A percentile compares a stretch with the other conserved stretches of the same genome.
phyloP scores from a whole-genome alignment of 2,329 filamentous ascomycete species.

The Ceratocystiopsis minuta region DNA sequence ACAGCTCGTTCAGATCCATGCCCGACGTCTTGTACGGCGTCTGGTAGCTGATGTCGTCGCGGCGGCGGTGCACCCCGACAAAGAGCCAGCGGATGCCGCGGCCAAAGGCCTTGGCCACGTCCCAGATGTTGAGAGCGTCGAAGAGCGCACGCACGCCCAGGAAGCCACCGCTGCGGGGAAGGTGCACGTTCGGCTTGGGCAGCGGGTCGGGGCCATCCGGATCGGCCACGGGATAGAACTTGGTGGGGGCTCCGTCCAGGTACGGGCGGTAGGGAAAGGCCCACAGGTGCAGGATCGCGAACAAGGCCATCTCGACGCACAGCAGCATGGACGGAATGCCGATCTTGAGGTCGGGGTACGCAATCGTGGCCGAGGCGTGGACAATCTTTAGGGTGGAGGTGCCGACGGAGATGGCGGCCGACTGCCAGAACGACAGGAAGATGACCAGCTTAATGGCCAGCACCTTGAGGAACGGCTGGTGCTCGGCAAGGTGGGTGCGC shows the following conservation, averaged over 20 bases:
- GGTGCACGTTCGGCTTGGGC: slow-evolving; percentile 24
- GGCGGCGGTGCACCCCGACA: slow-evolving; percentile 47
- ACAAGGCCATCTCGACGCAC: slow-evolving; percentile 72
- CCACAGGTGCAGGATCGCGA: slow-evolving; percentile 61
- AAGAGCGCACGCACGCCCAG: slow-evolving; percentile 45
- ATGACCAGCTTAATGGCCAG: slow-evolving; percentile 79
- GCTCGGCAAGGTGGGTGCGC: slow-evolving; percentile 44
- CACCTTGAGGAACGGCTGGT: slow-evolving; percentile 64
- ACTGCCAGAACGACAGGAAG: slow-evolving; percentile 83
- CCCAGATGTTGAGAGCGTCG: slow-evolving; percentile 65
- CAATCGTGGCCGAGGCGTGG: slow-evolving; percentile 40
- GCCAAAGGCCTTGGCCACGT: slow-evolving; percentile 63
- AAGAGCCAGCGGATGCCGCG: slow-evolving; percentile 68
- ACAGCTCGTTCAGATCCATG: slow-evolving; percentile 21
- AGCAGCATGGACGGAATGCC: slow-evolving; percentile 63
- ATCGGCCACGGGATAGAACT: slow-evolving; percentile 30
- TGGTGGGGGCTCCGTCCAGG: slow-evolving; percentile 22
- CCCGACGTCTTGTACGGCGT: slow-evolving; percentile 11
- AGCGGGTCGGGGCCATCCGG: slow-evolving; percentile 21
- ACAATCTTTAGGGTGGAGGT: slow-evolving; percentile 44
- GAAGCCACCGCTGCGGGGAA: slow-evolving; percentile 43
- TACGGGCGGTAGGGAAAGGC: slow-evolving; percentile 69
- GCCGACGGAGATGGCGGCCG: slow-evolving; percentile 29
- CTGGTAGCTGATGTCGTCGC: slow-evolving; percentile 32
- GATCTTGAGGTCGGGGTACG: slow-evolving; percentile 60